Evolutionary conservation across 2,329 filamentous ascomycete species (phyloP), one percentile per base, ranked within the genome.

Genomic region (Alternaria sp.): DNA sequence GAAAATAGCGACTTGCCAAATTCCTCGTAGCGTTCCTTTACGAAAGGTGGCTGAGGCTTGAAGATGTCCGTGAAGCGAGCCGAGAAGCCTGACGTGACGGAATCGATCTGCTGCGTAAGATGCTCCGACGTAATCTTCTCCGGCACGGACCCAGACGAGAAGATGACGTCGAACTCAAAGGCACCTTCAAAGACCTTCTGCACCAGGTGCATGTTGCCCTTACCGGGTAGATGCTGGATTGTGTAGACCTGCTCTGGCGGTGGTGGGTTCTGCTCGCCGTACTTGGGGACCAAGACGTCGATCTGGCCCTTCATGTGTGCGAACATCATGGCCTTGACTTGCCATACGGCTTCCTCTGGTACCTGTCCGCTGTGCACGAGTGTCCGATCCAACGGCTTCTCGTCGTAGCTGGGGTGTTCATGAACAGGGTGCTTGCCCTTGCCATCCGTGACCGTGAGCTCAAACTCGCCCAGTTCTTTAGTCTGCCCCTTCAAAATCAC

Each of bases 1-100:
- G 94, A 97, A 69, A 99, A 91, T 84, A 99, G 91, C 65, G 90
- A 94, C 77, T 92, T 91, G 64, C 90, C 92, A 77, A 98, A 97
- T 58, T 85, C 85, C 48, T 87, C 84, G 75, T 96, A 95, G 72
- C 92, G 88, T 3, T 87, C 84, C 4, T 86, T 85, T 18, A 87
- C 82, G 78, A 95, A 99, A 0, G 95, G 94, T 0, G 89, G 82
- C 71, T 93, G 85, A 1, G 93, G 89, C 53, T 88, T 83, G 74
- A 95, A 91, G 32, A 92, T 83, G 20, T 88, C 84, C 14, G 87
- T 81, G 77, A 96, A 99, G 28, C 90, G 89, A 52, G 91, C 84
- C 34, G 87, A 86, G 78, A 97, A 98, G 5, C 85, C 83, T 51
- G 87, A 82, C 0, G 88, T 89, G 1, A 88, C 85, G 18, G 83